Evolutionary conservation across 768 basidiomycete genomes (phyloP), one percentile per base, ranked within the genome.

Genomic region (Macrolepiota dolichaula): DNA sequence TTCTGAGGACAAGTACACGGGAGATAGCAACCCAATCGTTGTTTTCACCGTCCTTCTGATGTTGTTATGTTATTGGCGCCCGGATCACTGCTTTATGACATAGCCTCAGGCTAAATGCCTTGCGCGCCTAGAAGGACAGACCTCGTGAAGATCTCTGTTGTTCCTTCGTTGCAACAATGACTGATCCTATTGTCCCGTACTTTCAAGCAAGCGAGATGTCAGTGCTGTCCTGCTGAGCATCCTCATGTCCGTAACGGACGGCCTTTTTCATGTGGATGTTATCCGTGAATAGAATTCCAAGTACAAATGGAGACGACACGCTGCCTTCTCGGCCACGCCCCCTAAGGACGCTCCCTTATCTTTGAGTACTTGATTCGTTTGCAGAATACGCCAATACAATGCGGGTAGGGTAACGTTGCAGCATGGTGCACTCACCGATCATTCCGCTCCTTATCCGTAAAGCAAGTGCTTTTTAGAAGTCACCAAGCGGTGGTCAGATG

Each of bases 221-320:
- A 19, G 59, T 19, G 59, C 52, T 1, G 49, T 61, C 12, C 55
- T 61, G 22, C 52, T 61, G 17, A 61, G 52, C 29, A 15, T 50
- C 13, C 42, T 2, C 42, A 24, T 32, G 24, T 27, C 19, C 11
- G 5, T 24, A 27, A 49, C 24, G 47, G 24, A 4, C 19, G 15
- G 25, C 37, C 2, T 25, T 25, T 13, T 12, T 51, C 15, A 51
- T 29, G 15, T 11, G 32, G 24, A 37, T 9, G 19, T 17, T 11
- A 4, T 4, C 17, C 19, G 29, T 32, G 15, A 4, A 46, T 24
- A 47, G 53, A 57, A 57, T 24, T 47, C 57, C 13, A 25, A 24
- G 6, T 13, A 27, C 7, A 19, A n/a, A 5, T 24, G 47, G 47
- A 50, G 57, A 6, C 22, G 11, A 7, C 9, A 54, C 24, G 17